Conservation (phyloP, 352 stramenopile species). For the Pythium diclinum region DNA sequence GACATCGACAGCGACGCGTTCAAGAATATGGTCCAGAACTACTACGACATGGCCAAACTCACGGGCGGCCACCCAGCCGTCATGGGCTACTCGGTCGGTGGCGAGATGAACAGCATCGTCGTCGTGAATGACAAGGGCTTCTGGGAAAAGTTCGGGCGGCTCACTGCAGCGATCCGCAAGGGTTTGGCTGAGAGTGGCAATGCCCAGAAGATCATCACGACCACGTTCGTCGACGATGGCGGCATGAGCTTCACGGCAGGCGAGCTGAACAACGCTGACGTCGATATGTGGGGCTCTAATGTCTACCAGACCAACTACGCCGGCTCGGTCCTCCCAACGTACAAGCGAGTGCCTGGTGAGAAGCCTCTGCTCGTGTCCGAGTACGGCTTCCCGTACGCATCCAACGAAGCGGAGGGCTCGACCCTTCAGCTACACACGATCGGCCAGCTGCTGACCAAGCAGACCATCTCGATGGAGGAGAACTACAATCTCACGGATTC, state of each 20-base stretch:
- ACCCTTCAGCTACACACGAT: slow-evolving; percentile 40
- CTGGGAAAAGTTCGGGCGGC: slow-evolving; percentile 57
- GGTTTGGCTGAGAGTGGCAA: slow-evolving; percentile 42
- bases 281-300: slow-evolving; percentile 73
- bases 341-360: slow-evolving; percentile 34
- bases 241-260: slow-evolving; percentile 43
- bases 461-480: slow-evolving; percentile 49
- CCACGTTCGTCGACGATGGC: slow-evolving; percentile 68
- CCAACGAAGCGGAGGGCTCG: slow-evolving; percentile 40
- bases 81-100: slow-evolving; percentile 73
- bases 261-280: slow-evolving; percentile 43
- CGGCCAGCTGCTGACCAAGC: slow-evolving; percentile 39
- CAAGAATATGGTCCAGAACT: slow-evolving; percentile 45
- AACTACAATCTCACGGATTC: slow-evolving; percentile 51
- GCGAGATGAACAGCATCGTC: slow-evolving; percentile 72
- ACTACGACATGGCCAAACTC: slow-evolving; percentile 58
- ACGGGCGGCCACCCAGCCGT: slow-evolving; percentile 47
- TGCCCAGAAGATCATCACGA: slow-evolving; percentile 75
- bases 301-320: slow-evolving; percentile 67
- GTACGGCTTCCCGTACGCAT: slow-evolving; percentile 62
- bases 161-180: slow-evolving; percentile 48
- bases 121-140: slow-evolving; percentile 49
- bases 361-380: slow-evolving; percentile 62
- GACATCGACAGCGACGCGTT: slow-evolving; percentile 35
- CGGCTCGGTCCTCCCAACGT: slow-evolving; percentile 50